A percentile compares a stretch with the other conserved stretches of the same genome.
Conservation (phyloP, 768 basidiomycete genomes). For the Suillus plorans region DNA sequence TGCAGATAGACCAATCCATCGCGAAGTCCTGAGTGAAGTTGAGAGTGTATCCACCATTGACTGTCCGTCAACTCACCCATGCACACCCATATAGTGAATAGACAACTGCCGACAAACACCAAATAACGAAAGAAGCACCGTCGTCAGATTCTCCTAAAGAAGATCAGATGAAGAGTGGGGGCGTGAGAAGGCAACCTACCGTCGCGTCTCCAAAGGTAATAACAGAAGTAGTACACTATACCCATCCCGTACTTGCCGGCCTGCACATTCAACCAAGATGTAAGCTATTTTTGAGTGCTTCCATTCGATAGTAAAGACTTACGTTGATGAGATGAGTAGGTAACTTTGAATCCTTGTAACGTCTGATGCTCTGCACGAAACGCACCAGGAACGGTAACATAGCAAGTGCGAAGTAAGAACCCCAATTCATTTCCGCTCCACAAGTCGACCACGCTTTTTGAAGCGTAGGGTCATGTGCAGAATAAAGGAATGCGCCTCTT, state of each 20-base stretch:
- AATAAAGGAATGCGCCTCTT: slow-evolving; percentile 3
- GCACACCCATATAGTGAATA: slow-evolving; percentile 69
- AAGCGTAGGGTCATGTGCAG: slow-evolving; percentile 33
- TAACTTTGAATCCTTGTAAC: slow-evolving; percentile 77
- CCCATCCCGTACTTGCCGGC: slow-evolving; percentile 81
- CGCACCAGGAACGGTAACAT: slow-evolving; percentile 74
- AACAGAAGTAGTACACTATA: slow-evolving; percentile 64
- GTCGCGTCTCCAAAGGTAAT: slow-evolving; percentile 75
- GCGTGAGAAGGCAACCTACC: slow-evolving; percentile 33
- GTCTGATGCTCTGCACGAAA: slow-evolving; percentile 81
- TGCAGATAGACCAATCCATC: slow-evolving; percentile 91
- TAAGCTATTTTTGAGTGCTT: background rate
- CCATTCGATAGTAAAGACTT: slow-evolving; percentile 24
- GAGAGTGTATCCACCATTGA: background rate
- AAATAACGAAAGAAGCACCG: slow-evolving; percentile 60
- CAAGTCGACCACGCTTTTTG: slow-evolving; percentile 44
- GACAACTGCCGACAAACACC: slow-evolving; percentile 61
- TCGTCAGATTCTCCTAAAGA: slow-evolving; percentile 31
- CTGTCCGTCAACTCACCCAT: slow-evolving; percentile 61
- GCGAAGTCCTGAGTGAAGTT: slow-evolving; percentile 61
- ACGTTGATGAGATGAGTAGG: slow-evolving; percentile 88
- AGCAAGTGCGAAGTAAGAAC: slow-evolving; percentile 55
- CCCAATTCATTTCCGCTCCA: slow-evolving; percentile 54
- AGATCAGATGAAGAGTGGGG: background rate
- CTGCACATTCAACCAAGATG: slow-evolving; percentile 36